Evolutionary conservation across 2,329 filamentous ascomycete species (phyloP).

Genomic region (Nemania abortiva): DNA sequence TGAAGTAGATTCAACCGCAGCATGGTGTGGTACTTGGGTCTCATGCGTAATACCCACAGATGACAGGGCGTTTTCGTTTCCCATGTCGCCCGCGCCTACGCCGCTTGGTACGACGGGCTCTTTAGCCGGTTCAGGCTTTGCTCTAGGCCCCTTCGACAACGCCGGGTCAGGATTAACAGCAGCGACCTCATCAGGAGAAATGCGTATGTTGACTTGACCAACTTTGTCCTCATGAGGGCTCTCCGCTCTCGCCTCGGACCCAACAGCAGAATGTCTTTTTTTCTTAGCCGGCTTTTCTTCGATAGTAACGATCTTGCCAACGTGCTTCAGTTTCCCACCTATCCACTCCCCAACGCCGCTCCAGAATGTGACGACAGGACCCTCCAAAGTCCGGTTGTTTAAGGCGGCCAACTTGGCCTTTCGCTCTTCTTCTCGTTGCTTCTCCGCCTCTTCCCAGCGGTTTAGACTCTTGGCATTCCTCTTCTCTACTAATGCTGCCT

Average conservation of each 20-base stretch:
- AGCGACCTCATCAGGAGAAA: conserved; percentile 35
- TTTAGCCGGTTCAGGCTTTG: conserved; percentile 11
- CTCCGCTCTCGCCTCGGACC: conserved; percentile 40
- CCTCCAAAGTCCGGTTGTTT: conserved; percentile 86
- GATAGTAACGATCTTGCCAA: conserved; percentile 74
- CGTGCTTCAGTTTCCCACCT: conserved; percentile 77
- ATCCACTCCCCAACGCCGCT: conserved; percentile 89
- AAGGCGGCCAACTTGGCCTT: conserved; percentile 86
- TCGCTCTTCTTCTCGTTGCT: conserved; percentile 85
- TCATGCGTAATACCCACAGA: conserved; percentile 25
- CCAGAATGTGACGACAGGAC: conserved; percentile 91
- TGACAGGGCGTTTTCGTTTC: conserved; percentile 7
- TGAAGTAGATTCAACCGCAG: conserved; percentile 9
- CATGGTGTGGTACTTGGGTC: conserved; percentile 1
- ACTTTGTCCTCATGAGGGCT: conserved; percentile 45
- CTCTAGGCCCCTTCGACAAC: conserved; percentile 24
- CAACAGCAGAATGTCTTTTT: conserved; percentile 60
- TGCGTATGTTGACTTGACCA: conserved; percentile 24
- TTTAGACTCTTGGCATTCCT: conserved; percentile 91
- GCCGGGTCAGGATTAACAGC: conserved; percentile 18
- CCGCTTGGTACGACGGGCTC: not conserved
- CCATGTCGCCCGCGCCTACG: not conserved
- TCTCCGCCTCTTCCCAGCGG: conserved; percentile 93
- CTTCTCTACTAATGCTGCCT: conserved; percentile 86
- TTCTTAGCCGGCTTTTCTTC: conserved; percentile 68